Evolutionary conservation across 2,329 filamentous ascomycete genomes (phyloP), one percentile per base, ranked within the genome.

Genomic region (Cytospora leucostoma): DNA sequence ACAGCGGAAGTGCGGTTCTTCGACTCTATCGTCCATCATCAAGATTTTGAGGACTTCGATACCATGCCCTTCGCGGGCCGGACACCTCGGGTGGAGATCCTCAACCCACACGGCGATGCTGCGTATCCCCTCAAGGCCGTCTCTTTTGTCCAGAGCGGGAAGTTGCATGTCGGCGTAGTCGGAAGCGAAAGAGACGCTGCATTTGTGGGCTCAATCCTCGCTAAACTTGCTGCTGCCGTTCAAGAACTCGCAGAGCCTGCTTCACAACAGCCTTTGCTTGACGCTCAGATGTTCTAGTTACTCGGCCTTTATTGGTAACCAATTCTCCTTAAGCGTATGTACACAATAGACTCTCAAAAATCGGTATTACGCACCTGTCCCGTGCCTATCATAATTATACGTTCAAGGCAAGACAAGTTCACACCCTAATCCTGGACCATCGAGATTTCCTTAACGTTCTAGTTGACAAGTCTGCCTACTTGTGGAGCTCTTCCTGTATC

Each of bases 121-220:
- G 68, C 69, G 2, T 72, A 74, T 67, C 79, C 79, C 61, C 72
- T 79, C 67, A 81, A 81, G 72, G 74, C 75, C 32, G 78, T 80
- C 56, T 78, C 78, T 32, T 81, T 79, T 67, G 72, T 79, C 0
- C 73, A 71, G 38, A 74, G 71, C 0, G 78, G 74, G n/a, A 69
- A 74, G 66, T 68, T 77, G 59, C 69, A 74, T 60, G 74, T 81
- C 65, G 79, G 79, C 57, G 72, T 81, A 65, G 79, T 80, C 4
- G 79, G 78, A 7, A 76, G 74, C 63, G 75, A 79, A 65, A 73
- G 70, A 59, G 78, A 78, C 68, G 71, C 67, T 19, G 70, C 54
- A 8, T 71, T 78, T 52, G 74, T 77, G 5, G 71, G 75, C 27
- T 71, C 70, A 21, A 66, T 78, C 10, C 62, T 79, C 52, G 69